Conservation (phyloP, 495 filamentous ascomycete genomes). For the Penicillium canescens region DNA sequence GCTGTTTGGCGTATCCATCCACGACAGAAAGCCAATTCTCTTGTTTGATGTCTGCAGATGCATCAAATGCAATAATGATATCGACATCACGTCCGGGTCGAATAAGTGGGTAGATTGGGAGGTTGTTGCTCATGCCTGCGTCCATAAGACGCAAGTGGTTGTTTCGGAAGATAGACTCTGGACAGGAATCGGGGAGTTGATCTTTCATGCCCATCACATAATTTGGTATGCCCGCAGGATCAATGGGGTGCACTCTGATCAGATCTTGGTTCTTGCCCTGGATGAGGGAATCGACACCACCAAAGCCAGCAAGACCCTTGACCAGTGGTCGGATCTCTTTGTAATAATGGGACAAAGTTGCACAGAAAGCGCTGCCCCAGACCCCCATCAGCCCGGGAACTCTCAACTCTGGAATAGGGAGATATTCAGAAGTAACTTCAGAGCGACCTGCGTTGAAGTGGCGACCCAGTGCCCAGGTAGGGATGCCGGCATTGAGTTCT, state of each 20-base stretch:
- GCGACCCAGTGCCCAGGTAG: conserved; percentile 88
- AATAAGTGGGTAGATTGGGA: conserved; percentile 92
- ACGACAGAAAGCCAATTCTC: conserved; percentile 93
- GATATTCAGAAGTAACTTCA: conserved; percentile 52
- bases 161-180: conserved; percentile 67
- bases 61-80: conserved; percentile 87
- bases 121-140: conserved; percentile 96
- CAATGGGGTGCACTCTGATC: conserved; percentile 87
- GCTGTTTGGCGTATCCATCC: conserved; percentile 87
- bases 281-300: conserved; percentile 82
- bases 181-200: conserved; percentile 69
- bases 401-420: conserved; percentile 76
- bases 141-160: conserved; percentile 88
- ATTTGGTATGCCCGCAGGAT: conserved; percentile 86
- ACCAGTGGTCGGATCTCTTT: conserved; percentile 84
- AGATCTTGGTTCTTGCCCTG: conserved; percentile 77
- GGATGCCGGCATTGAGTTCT: conserved; percentile 86
- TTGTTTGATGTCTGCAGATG: conserved; percentile 77
- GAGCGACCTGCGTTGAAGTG: conserved; percentile 73
- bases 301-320: conserved; percentile 69
- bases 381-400: conserved; percentile 84
- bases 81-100: conserved; percentile 86
- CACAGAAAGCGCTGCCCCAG: conserved; percentile 95
- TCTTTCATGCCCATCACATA: conserved; percentile 78
- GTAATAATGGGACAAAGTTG: conserved; percentile 93